A percentile compares a stretch with the other conserved stretches of the same genome.
phyloP scores from a whole-genome alignment of 352 stramenopile genomes.

The Phytopythium litorale region DNA sequence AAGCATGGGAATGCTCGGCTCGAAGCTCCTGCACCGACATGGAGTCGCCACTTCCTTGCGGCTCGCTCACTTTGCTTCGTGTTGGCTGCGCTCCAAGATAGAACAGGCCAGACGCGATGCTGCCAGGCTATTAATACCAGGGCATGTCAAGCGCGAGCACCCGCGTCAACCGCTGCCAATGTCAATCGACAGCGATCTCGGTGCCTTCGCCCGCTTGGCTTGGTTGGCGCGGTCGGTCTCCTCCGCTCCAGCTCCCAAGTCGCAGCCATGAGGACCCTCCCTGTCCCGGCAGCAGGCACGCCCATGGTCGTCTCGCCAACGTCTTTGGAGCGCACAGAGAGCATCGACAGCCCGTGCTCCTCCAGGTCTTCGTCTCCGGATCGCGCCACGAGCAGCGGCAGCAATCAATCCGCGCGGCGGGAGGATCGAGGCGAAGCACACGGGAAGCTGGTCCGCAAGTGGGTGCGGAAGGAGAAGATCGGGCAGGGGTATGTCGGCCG shows the following conservation, averaged over 20 bases:
- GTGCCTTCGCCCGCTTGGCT: background rate
- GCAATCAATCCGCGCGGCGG: slow-evolving; percentile 4
- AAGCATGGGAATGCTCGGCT: background rate
- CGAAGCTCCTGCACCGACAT: too few species aligned
- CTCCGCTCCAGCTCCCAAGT: background rate
- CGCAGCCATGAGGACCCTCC: background rate
- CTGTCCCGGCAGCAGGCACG: background rate
- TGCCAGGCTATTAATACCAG: background rate
- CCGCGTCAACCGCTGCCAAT: background rate
- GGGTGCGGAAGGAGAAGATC: slow-evolving; percentile 76
- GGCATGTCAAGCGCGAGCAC: background rate
- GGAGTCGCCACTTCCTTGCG: background rate
- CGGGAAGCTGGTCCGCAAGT: slow-evolving; percentile 18
- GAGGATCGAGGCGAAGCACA: background rate
- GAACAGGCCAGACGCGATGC: background rate
- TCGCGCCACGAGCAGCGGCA: slow-evolving; percentile 15
- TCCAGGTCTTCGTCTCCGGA: slow-evolving; percentile 24
- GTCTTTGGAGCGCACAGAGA: background rate
- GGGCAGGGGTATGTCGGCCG: slow-evolving; percentile 50
- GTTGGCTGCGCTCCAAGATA: too few species aligned
- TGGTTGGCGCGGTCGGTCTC: background rate
- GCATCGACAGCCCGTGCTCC: background rate
- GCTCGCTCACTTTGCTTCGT: background rate
- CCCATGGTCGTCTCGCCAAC: background rate
- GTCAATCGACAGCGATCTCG: background rate